Evolutionary conservation across 345 rosid genomes (phyloP).

Genomic region (Limnanthes douglasii): DNA sequence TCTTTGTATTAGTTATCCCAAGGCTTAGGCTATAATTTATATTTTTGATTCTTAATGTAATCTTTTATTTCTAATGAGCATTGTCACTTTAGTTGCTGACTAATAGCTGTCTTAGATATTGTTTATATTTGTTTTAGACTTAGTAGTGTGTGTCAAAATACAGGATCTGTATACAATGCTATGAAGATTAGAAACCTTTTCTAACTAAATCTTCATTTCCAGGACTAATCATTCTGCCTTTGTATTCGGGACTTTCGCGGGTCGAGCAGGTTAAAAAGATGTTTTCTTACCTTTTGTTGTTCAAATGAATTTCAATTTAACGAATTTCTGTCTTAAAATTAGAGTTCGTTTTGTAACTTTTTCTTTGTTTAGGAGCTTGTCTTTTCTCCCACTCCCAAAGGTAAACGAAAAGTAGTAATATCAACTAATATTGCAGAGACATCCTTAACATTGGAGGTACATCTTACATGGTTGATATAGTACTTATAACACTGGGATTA

Average conservation of each 20-base stretch:
- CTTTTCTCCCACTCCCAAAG: slow-evolving; percentile 81
- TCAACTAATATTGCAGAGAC: slow-evolving; percentile 96
- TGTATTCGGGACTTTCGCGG: slow-evolving; percentile 87
- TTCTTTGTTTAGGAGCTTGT: slow-evolving; percentile 46
- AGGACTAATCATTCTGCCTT: slow-evolving; percentile 67
- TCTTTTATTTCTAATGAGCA: too few relatives aligned
- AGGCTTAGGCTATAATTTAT: too few relatives aligned
- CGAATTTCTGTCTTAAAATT: neutral
- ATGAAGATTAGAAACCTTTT: too few relatives aligned
- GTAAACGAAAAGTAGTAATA: slow-evolving; percentile 83
- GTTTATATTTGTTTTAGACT: too few relatives aligned
- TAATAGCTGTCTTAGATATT: too few relatives aligned
- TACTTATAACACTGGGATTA: neutral
- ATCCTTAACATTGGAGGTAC: slow-evolving; percentile 87
- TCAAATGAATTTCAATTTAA: neutral
- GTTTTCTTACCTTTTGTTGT: neutral
- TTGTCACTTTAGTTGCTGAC: too few relatives aligned
- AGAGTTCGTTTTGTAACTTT: neutral
- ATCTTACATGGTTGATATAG: neutral
- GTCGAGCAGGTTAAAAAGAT: slow-evolving; percentile 71
- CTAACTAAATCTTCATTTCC: too few relatives aligned
- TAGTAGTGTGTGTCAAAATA: too few relatives aligned
- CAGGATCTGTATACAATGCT: too few relatives aligned
- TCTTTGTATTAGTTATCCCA: too few relatives aligned
- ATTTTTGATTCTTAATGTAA: too few relatives aligned